These are phyloP conservation scores for Theileria orientalis DNA, from an alignment of 169 alveolate species.

Conservation along the genomic window DNA sequence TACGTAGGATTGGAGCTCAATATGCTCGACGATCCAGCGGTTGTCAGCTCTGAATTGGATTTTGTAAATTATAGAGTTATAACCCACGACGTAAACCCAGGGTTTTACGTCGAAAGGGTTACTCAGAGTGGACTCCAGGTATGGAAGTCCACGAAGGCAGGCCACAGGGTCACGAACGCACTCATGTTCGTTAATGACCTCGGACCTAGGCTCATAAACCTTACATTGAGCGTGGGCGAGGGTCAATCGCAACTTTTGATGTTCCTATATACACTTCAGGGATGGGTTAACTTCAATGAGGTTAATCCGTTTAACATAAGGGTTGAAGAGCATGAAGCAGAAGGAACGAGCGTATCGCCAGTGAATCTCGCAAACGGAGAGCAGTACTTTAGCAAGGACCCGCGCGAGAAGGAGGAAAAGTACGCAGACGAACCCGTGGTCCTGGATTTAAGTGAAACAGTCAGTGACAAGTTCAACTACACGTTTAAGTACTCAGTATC, in stretches of 20 bases:
- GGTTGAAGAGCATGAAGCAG: neutral
- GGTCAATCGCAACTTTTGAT: neutral
- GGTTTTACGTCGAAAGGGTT: neutral
- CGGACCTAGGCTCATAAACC: neutral
- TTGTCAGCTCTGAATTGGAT: neutral
- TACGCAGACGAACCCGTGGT: neutral
- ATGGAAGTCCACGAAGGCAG: neutral
- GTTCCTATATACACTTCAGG: neutral
- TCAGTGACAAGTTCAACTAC: neutral
- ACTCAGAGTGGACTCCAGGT: neutral
- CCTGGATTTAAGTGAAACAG: neutral
- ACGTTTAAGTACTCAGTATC: neutral
- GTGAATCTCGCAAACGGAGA: neutral
- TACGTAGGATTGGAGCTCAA: neutral
- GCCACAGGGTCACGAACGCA: neutral
- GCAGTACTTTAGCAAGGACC: neutral
- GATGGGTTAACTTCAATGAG: neutral
- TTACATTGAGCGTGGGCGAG: neutral
- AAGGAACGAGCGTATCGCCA: neutral
- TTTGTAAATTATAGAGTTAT: neutral
- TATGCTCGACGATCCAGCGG: neutral
- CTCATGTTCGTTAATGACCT: neutral
- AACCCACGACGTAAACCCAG: conserved; percentile 3
- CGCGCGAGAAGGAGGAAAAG: neutral
- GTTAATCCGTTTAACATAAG: neutral